A percentile compares a stretch with the other conserved stretches of the same genome.
phyloP scores from a whole-genome alignment of 495 filamentous ascomycete genomes.

The Aspergillus funiculosus region DNA sequence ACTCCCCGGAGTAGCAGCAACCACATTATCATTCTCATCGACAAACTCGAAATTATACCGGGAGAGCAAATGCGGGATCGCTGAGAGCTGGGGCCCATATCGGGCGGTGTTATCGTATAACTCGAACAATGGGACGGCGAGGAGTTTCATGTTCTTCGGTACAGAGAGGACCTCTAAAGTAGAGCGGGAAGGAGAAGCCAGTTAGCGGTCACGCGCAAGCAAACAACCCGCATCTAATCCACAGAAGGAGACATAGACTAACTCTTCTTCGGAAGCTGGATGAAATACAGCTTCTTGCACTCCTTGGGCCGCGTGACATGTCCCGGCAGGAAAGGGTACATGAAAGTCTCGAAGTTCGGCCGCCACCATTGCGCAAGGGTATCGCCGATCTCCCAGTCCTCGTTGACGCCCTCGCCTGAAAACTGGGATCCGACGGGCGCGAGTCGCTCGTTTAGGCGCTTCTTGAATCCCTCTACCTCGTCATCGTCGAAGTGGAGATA shows the following conservation, averaged over 20 bases:
- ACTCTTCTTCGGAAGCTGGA: constrained; percentile 89
- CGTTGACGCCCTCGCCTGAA: constrained; percentile 76
- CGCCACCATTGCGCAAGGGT: constrained; percentile 98
- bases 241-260: constrained; percentile 28
- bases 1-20: constrained; percentile 74
- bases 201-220: too few species aligned
- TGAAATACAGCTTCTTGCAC: constrained; percentile 98
- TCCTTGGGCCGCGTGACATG: constrained; percentile 96
- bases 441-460: constrained; percentile 82
- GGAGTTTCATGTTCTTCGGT: constrained; percentile 98
- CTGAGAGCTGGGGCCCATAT: constrained; percentile 92
- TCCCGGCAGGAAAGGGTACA: constrained; percentile 96
- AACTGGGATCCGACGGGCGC: constrained; percentile 85
- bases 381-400: constrained; percentile 90
- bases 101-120: constrained; percentile 93
- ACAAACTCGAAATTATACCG: constrained; percentile 97
- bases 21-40: constrained; percentile 87
- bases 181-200: too few species aligned
- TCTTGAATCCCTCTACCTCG: constrained; percentile 90
- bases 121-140: constrained; percentile 94
- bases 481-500: constrained; percentile 87
- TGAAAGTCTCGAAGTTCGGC: constrained; percentile 98
- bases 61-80: constrained; percentile 89
- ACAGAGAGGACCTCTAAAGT: constrained; percentile 90
- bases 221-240: too few species aligned